Evolutionary conservation across 352 stramenopile species (phyloP), one percentile per base, ranked within the genome.

Genomic region (Phytophthora lateralis): DNA sequence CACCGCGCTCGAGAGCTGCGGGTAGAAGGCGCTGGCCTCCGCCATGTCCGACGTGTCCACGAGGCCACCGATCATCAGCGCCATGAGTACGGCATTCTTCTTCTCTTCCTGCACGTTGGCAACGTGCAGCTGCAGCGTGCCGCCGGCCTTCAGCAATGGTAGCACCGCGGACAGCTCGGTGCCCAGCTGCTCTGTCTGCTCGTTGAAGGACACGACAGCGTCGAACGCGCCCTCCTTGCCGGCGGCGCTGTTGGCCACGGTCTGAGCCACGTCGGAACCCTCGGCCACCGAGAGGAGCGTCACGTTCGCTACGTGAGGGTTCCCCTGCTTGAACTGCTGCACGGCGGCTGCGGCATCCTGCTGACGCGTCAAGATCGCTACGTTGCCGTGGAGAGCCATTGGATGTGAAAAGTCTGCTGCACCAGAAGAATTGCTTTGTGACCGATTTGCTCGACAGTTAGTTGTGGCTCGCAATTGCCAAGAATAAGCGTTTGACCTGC

Each of bases 21-120:
- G 73, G 71, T 77, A 89, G 34, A 85, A 71, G 29, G 60, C 29
- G 32, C 65, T 76, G 17, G 39, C 63, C 4, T 70, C 77, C 27
- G 72, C 56, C 15, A 76, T 75, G 20, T 75, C 64, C 5, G 73
- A 59, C 6, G 72, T 66, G 35, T 91, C 85, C 48, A 93, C 78
- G 48, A 93, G 87, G 7, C 88, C 88, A 2, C 71, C 80, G 26
- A 93, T 86, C 76, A 95, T 88, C 32, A 93, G 55, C 41, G 85
- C 80, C 85, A 94, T 92, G 18, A 91, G 57, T 21, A 93, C 69
- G 0, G 67, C 60, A 61, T 75, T 89, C 76, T 90, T 90, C 62
- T 83, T 83, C n/a, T 89, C 78, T 11, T 84, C 76, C 42, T 73
- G 56, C 18, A 81, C 73, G 26, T 81, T 73, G 12, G 64, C 63